Base-by-base conservation (phyloP, 164 flowering plant species). In the Macadamia integrifolia region DNA sequence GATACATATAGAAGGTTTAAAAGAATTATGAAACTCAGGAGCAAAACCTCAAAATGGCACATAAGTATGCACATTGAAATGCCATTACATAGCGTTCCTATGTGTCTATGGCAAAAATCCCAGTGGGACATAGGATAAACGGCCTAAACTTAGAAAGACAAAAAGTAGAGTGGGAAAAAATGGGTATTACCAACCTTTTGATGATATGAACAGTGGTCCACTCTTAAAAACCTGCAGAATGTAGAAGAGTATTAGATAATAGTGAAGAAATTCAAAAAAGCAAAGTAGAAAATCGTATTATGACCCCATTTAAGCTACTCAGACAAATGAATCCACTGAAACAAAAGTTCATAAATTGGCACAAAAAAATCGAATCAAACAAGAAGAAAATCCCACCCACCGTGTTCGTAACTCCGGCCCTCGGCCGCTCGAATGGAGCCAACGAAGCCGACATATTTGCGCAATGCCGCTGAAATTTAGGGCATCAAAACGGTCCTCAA, bases 191-290 rank as follows among this genome's bases (percentile, higher is more conserved):
- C 62, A 55, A 93, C 98, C 98, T 88, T 89, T 93, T 11, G 98
- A 93, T 11, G 98, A 91, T 77, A 93, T 93, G 80, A 89, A 91
- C 62, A 93, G 92, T 1, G 96, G 98, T 32, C 98, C 97, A 73
- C 97, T 93, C 88, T 93, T 93, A 85, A 93, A 93, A 70, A 93
- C 93, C 98, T 93, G 85, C 44, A 48, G 46, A 68, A 71, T 93
- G 86, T 49, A 48, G 46, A 68, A 71, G 35, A 70, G 66, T 53
- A 23, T 55, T 14, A 35, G 32, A 50, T 35, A 55, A 28, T 29
- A 69, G 61, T 60, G 17, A 9, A 9, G 23, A 53, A 6, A 14
- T 30, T 9, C 29, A 57, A 53, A 55, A 53, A 55, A 28, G 29
- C 6, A 3, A 9, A 12, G n/a, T 40, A 14, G 15, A 11, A 17